Evolutionary conservation across 1,139 yeast species (phyloP).

Genomic region (Casaregolazyma lundiana): DNA sequence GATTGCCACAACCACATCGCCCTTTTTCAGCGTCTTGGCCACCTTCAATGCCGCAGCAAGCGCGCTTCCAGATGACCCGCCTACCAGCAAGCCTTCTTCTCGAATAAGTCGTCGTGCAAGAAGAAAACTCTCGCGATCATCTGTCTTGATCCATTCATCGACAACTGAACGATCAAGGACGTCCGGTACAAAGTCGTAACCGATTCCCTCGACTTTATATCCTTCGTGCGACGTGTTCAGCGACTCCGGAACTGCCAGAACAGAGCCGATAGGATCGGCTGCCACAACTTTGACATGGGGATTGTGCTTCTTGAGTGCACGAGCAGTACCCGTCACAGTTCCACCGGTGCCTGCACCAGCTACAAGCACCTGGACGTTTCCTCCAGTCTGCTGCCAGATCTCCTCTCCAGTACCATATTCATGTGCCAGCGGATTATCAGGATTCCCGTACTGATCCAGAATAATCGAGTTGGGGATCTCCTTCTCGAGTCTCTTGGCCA

Average conservation of each 20-base stretch:
- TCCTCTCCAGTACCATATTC: constrained; percentile 82
- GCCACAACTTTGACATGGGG: constrained; percentile 60
- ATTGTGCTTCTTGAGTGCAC: constrained; percentile 70
- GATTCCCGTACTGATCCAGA: constrained; percentile 77
- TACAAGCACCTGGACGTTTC: constrained; percentile 67
- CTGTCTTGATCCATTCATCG: constrained; percentile 83
- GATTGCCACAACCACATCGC: constrained; percentile 73
- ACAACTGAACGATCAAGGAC: constrained; percentile 64
- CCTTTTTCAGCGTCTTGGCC: constrained; percentile 64
- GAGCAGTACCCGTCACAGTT: constrained; percentile 73
- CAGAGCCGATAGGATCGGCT: constrained; percentile 87
- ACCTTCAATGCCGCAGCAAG: constrained; percentile 75
- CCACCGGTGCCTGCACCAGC: constrained; percentile 96
- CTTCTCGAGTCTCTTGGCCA: constrained; percentile 72
- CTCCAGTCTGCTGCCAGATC: constrained; percentile 77
- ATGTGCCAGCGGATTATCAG: constrained; percentile 79
- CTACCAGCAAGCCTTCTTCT: constrained; percentile 84
- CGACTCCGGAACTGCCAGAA: constrained; percentile 75
- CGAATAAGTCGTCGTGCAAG: constrained; percentile 78
- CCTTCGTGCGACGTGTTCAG: constrained; percentile 56
- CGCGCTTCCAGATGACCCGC: constrained; percentile 86
- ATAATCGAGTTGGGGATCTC: constrained; percentile 85
- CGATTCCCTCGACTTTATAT: constrained; percentile 87
- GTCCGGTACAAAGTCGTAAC: constrained; percentile 84
- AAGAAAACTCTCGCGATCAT: constrained; percentile 74